Percentiles rank a stretch among this genome's conserved stretches.
phyloP scores from a whole-genome alignment of 306 rosid species.

The Prunus dulcis region DNA sequence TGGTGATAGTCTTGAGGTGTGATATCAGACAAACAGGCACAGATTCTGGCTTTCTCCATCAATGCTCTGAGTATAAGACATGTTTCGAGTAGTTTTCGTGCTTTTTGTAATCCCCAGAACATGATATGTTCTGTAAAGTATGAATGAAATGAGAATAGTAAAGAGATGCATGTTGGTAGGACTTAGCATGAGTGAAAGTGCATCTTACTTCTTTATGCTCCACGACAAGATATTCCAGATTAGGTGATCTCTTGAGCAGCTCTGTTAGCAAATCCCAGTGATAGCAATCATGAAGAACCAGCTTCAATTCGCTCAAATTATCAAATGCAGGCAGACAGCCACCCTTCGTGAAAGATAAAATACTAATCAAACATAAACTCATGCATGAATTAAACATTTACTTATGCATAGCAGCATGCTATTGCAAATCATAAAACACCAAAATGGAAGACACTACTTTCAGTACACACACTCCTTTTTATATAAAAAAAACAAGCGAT shows the following conservation, averaged over 20 bases:
- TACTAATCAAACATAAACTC: background rate
- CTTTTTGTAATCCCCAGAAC: background rate
- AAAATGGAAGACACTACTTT: background rate
- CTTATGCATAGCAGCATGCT: background rate
- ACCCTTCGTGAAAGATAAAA: background rate
- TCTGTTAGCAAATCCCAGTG: background rate
- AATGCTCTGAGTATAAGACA: background rate
- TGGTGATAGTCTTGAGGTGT: background rate
- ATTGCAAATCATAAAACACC: background rate
- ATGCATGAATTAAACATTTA: background rate
- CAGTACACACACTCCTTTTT: background rate
- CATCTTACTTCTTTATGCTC: background rate
- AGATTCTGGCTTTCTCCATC: background rate
- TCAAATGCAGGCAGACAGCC: background rate
- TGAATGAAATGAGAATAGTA: background rate
- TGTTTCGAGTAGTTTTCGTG: background rate
- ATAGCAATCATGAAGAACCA: background rate
- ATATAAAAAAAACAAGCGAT: too few relatives aligned
- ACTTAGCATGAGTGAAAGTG: background rate
- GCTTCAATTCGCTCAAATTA: background rate
- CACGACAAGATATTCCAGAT: background rate
- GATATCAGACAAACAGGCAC: background rate
- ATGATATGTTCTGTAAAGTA: background rate
- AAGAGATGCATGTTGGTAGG: background rate
- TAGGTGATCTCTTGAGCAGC: background rate